A percentile compares a stretch with the other conserved stretches of the same genome.
These are phyloP conservation scores for Lachnellula arida DNA, from an alignment of 2,329 filamentous ascomycete genomes.

Conservation along the genomic window DNA sequence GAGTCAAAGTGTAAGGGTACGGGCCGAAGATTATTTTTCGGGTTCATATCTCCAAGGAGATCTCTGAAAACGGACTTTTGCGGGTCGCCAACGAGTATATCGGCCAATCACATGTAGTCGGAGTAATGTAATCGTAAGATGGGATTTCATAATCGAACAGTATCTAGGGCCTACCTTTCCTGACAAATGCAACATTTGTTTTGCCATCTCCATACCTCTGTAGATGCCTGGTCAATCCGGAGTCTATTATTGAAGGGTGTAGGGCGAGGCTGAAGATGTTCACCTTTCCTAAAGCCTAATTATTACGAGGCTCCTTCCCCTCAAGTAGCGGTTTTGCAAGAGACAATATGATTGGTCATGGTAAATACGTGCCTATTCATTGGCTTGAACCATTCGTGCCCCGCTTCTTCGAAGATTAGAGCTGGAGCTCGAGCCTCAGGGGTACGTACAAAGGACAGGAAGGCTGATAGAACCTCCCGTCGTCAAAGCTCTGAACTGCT, in stretches of 20 bases:
- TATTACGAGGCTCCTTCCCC: too few species aligned
- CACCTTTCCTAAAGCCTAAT: too few species aligned
- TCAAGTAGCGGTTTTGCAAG: background rate
- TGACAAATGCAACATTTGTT: background rate
- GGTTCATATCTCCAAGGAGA: background rate
- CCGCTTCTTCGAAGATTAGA: background rate
- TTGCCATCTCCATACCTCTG: too few species aligned
- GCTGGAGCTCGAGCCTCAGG: background rate
- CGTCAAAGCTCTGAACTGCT: background rate
- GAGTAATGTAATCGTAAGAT: too few species aligned
- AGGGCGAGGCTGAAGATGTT: background rate
- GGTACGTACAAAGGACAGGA: background rate
- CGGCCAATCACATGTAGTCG: too few species aligned
- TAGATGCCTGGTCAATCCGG: too few species aligned
- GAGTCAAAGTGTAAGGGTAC: background rate
- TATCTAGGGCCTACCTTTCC: background rate
- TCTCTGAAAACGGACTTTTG: too few species aligned
- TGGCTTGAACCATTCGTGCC: background rate
- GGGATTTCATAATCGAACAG: too few species aligned
- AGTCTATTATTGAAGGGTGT: background rate
- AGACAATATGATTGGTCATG: background rate
- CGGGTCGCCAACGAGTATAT: too few species aligned
- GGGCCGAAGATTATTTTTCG: background rate
- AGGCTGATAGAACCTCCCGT: background rate
- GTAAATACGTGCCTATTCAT: background rate